phyloP scores from a whole-genome alignment of 164 flowering plant species.

The Annona cherimola region DNA sequence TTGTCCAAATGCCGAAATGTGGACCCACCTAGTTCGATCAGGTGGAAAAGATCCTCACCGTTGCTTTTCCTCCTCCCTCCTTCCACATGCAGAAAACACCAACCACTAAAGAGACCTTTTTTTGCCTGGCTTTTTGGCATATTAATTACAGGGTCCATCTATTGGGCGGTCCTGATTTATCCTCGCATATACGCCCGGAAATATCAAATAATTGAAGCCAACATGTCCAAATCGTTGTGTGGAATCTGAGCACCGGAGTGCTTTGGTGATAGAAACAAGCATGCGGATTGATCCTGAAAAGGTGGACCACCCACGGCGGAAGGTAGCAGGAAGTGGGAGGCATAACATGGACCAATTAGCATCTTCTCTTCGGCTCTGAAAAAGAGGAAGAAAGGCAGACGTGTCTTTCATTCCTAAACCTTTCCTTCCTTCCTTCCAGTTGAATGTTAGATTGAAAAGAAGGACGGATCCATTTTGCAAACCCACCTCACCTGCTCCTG shows the following conservation, averaged over 20 bases:
- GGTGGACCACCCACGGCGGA: neutral
- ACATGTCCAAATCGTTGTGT: neutral
- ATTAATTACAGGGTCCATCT: neutral
- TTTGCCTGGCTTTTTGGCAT: neutral
- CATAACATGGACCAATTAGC: neutral
- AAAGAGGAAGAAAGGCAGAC: neutral
- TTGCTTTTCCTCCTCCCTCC: neutral
- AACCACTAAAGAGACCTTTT: neutral
- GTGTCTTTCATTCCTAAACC: neutral
- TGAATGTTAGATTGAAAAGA: neutral
- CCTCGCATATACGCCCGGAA: neutral
- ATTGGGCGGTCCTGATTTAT: neutral
- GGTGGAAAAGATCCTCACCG: neutral
- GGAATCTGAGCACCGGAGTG: neutral
- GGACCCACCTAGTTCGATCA: too few relatives aligned
- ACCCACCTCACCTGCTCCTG: neutral
- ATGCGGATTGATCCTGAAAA: neutral
- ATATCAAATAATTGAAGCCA: neutral
- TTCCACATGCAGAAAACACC: neutral
- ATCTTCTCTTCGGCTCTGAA: neutral
- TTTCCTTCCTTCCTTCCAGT: neutral
- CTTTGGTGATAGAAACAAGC: neutral
- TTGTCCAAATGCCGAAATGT: too few relatives aligned
- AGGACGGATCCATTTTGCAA: neutral
- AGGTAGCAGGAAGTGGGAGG: too few relatives aligned